These are phyloP conservation scores for Cynanchum wilfordii DNA, from an alignment of 257 asterid species.

Conservation along the genomic window DNA sequence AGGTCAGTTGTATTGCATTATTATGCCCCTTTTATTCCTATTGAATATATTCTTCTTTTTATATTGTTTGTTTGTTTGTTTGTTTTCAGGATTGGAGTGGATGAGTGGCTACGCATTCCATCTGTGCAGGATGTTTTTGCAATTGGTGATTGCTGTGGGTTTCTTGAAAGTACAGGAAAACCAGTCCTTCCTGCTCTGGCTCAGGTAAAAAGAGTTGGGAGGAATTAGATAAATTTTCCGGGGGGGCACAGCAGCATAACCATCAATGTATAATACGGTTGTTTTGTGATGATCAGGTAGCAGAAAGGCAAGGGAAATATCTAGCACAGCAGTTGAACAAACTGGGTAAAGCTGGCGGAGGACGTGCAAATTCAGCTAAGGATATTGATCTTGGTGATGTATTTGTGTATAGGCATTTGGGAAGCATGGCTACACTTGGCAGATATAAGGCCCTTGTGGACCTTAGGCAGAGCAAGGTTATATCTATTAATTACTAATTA, in stretches of 20 bases:
- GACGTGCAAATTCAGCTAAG: slow-evolving; percentile 55
- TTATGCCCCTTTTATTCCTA: no score
- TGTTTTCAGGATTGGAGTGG: slow-evolving; percentile 90
- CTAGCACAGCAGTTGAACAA: slow-evolving; percentile 55
- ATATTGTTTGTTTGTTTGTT: no score
- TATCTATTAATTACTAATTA: no score
- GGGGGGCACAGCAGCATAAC: no score
- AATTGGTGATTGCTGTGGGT: slow-evolving; percentile 92
- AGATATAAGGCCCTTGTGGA: slow-evolving; percentile 95
- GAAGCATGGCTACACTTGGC: slow-evolving; percentile 96
- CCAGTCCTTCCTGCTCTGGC: slow-evolving; percentile 98
- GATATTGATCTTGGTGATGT: slow-evolving; percentile 49
- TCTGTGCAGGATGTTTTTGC: slow-evolving; percentile 76
- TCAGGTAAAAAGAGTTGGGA: slow-evolving; percentile 49
- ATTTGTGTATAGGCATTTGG: slow-evolving; percentile 76
- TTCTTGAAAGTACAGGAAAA: slow-evolving; percentile 84
- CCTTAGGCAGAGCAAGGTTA: slow-evolving; percentile 93
- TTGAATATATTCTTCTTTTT: no score
- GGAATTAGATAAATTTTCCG: no score
- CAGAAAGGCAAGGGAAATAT: slow-evolving; percentile 91
- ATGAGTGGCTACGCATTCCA: slow-evolving; percentile 90
- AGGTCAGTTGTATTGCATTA: slow-evolving; percentile 34
- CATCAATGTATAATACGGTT: no score
- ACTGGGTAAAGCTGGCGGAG: slow-evolving; percentile 72
- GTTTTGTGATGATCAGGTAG: slow-evolving; percentile 49